Evolutionary conservation across 495 filamentous ascomycete genomes (phyloP).

Genomic region (Aspergillus taichungensis): DNA sequence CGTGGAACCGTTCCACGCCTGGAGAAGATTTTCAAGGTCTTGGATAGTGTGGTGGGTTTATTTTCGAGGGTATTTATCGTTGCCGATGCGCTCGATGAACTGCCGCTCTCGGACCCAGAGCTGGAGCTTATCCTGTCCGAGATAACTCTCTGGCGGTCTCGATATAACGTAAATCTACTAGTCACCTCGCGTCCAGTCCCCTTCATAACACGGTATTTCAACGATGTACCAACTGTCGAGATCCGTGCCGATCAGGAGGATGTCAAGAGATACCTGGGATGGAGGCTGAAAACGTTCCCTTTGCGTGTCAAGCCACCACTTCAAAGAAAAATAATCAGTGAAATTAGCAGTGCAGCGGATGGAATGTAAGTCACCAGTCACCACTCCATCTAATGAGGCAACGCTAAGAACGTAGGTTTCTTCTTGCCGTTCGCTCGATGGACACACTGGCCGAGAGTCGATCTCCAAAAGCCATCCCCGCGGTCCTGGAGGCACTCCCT

Average conservation of each 20-base stretch:
- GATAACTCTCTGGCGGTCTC: slow-evolving; percentile 4
- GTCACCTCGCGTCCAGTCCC: slow-evolving; percentile 12
- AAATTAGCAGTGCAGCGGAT: slow-evolving; percentile 15
- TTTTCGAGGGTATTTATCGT: slow-evolving; percentile 13
- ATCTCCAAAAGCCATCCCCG: not conserved
- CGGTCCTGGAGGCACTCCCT: too few relatives aligned
- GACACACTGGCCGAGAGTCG: slow-evolving; percentile 1
- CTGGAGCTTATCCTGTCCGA: slow-evolving; percentile 4
- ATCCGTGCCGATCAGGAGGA: slow-evolving; percentile 2
- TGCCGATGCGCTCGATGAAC: slow-evolving; percentile 32
- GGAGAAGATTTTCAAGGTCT: not conserved
- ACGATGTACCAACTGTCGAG: not conserved
- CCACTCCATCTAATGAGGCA: not conserved
- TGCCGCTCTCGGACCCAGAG: not conserved
- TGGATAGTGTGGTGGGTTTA: not conserved
- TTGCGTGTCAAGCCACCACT: slow-evolving; percentile 9
- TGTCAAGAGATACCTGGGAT: slow-evolving; percentile 2
- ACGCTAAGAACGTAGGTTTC: slow-evolving; percentile 6
- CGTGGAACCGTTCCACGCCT: not conserved
- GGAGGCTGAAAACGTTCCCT: slow-evolving; percentile 9
- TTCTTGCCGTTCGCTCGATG: slow-evolving; percentile 10
- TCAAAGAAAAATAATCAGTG: slow-evolving; percentile 15
- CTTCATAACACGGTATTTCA: not conserved
- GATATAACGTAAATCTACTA: slow-evolving; percentile 2
- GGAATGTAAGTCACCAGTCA: slow-evolving; percentile 20